Conservation (phyloP, 2,329 filamentous ascomycete species). For the Colletotrichum abscissum region DNA sequence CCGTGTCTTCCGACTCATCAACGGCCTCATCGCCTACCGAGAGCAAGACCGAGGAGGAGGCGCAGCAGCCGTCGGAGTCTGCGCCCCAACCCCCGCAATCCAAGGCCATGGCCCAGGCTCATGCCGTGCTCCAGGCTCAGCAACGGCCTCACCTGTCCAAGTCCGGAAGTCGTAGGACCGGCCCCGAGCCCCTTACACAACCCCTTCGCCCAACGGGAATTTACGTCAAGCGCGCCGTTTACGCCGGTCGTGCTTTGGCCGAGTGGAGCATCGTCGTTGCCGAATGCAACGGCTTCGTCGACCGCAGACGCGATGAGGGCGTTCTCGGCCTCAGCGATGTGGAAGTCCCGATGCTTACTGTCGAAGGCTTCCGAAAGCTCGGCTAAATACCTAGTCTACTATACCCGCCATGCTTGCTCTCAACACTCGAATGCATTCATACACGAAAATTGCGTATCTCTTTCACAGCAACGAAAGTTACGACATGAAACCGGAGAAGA, state of each 20-base stretch:
- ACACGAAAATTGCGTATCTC: not conserved
- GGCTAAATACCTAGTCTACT: constrained; percentile 4
- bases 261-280: constrained; percentile 82
- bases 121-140: not conserved
- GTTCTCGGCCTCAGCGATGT: constrained; percentile 74
- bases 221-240: constrained; percentile 62
- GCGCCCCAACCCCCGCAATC: constrained; percentile 34
- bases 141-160: constrained; percentile 36
- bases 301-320: constrained; percentile 79
- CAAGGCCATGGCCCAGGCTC: constrained; percentile 37
- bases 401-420: not conserved
- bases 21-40: constrained; percentile 24
- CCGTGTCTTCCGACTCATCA: constrained; percentile 22
- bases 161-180: constrained; percentile 32
- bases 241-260: constrained; percentile 78
- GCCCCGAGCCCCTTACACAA: constrained; percentile 49
- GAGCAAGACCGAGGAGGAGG: constrained; percentile 38
- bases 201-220: constrained; percentile 59
- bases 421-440: not conserved
- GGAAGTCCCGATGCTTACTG: constrained; percentile 62
- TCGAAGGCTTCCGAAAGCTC: constrained; percentile 53
- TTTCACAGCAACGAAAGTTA: constrained; percentile 2
- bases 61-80: constrained; percentile 38
- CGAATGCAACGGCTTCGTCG: constrained; percentile 85
- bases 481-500: not conserved